Conservation (phyloP, 140 eudicot species). For the Artemisia princeps region DNA sequence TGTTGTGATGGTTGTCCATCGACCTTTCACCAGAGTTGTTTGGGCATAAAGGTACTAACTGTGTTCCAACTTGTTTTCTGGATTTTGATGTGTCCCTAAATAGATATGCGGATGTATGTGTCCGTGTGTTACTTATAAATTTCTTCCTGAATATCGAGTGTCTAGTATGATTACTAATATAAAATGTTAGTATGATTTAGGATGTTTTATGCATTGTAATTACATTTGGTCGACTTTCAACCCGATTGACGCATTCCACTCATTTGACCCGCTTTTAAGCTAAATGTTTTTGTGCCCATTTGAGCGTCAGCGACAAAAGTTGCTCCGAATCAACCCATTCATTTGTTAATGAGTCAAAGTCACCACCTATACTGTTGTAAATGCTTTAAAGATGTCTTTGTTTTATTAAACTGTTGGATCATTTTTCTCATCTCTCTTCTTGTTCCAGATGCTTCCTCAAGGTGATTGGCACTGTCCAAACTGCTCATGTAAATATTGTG, state of each 20-base stretch:
- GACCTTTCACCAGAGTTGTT: constrained; percentile 88
- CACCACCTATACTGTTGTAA: constrained; percentile 5
- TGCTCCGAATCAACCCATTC: not conserved
- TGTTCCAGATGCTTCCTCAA: constrained; percentile 72
- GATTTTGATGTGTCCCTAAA: constrained; percentile 3
- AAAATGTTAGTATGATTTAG: not conserved
- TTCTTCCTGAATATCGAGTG: not conserved
- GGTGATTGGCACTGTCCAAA: constrained; percentile 99
- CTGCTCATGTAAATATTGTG: constrained; percentile 85
- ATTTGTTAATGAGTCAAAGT: constrained; percentile 3
- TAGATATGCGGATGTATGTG: not conserved
- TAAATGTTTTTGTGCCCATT: not conserved
- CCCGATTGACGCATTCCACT: not conserved
- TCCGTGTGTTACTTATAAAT: not conserved
- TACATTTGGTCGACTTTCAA: constrained; percentile 5
- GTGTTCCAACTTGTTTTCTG: not conserved
- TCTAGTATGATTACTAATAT: not conserved
- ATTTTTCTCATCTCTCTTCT: constrained; percentile 25
- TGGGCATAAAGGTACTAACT: constrained; percentile 63
- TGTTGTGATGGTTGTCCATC: constrained; percentile 99
- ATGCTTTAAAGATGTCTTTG: constrained; percentile 14
- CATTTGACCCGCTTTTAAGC: not conserved
- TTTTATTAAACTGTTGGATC: constrained; percentile 14
- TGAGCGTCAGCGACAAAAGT: not conserved
- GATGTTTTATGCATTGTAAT: constrained; percentile 13